These are phyloP conservation scores for Avicennia marina DNA, from an alignment of 257 asterid species.

Conservation along the genomic window DNA sequence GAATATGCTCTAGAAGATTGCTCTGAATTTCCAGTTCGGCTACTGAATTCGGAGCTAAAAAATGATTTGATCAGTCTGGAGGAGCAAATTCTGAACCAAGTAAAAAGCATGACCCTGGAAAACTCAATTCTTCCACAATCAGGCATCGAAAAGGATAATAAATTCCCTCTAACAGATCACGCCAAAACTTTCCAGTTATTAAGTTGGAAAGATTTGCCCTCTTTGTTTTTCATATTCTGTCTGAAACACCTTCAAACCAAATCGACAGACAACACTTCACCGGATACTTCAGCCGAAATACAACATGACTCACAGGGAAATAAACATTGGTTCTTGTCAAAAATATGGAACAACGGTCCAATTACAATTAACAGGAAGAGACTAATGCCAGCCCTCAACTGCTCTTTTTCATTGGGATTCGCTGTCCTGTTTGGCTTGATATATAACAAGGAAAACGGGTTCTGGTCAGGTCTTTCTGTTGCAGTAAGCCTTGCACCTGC, in stretches of 20 bases:
- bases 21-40: constrained; percentile 33
- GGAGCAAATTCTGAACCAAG: constrained; percentile 35
- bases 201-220: constrained; percentile 35
- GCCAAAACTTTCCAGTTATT: constrained; percentile 16
- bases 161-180: constrained; percentile 51
- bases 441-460: constrained; percentile 63
- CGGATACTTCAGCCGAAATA: constrained; percentile 2
- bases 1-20: constrained; percentile 46
- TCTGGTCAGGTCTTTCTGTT: constrained; percentile 81
- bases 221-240: constrained; percentile 69
- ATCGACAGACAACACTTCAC: not conserved
- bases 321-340: not conserved
- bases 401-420: constrained; percentile 64
- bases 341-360: constrained; percentile 16
- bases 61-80: constrained; percentile 22
- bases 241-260: constrained; percentile 49
- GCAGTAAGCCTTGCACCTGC: constrained; percentile 64
- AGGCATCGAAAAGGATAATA: constrained; percentile 21
- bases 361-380: constrained; percentile 32
- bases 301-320: constrained; percentile 16
- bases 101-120: constrained; percentile 31
- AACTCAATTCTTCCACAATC: constrained; percentile 46
- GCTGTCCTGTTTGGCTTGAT: constrained; percentile 58
- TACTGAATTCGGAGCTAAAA: constrained; percentile 31
- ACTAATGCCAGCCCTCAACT: constrained; percentile 56